Base-by-base conservation (phyloP, 345 rosid genomes). In the Bruguiera parviflora region DNA sequence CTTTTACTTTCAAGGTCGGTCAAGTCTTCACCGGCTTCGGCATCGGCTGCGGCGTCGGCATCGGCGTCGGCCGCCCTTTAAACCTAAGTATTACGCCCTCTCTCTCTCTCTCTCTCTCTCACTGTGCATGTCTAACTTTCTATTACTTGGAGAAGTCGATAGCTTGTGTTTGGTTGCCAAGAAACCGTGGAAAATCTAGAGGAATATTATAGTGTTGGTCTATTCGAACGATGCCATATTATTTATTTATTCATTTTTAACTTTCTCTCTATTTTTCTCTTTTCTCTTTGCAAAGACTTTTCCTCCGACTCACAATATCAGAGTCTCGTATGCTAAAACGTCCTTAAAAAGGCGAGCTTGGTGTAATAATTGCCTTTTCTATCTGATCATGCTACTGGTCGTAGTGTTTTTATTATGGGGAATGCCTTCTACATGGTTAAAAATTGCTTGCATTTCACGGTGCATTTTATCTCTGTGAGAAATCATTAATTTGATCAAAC, bases 21-120 rank as follows among this genome's bases (percentile, higher is more conserved):
- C 99, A 90, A 83, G 94, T 90, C 70, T 95, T 92, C 73, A 95
- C 98, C 0, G 98, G 98, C 65, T 90, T 95, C 70, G 99, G 99
- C 71, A 51, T 95, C 20, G 99, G 99, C 65, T 92, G 99, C 46
- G 99, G 98, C 37, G 73, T 89, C 76, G 99, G 97, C 66, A 90
- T 95, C 60, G 99, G 99, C 46, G 85, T 79, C 69, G 98, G 97
- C 11, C 77, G 85, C 3, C 98, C 96, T 46, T 71, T 89, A 58
- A 86, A 96, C 78, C 79, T 89, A 46, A 92, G 99, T 96, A 87
- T 18, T 43, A 10, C 4, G 32, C 53, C 35, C 33, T 35, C n/a
- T 25, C 53, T 64, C 18, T 3, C 37, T 61, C 32, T 68, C 18
- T 66, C 16, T 55, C 13, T 8, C 3, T 58, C 4, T 28, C 27